These are phyloP conservation scores for Purpureocillium lavendulum DNA, from an alignment of 2,329 filamentous ascomycete genomes.

Conservation along the genomic window DNA sequence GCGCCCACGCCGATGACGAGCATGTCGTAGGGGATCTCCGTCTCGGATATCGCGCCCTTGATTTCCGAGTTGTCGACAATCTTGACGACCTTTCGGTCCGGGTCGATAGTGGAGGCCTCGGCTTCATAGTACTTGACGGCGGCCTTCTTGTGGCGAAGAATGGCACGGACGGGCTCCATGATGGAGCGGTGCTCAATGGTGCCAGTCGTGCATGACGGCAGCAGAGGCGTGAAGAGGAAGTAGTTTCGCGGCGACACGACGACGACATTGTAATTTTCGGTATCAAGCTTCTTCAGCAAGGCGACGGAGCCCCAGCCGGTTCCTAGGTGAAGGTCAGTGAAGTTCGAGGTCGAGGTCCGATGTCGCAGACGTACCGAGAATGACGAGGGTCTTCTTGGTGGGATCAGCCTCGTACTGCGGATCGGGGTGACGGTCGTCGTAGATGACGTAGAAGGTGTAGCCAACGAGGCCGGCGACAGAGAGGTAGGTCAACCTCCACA, in stretches of 20 bases:
- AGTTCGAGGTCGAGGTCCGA: neutral
- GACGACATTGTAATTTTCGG: conserved; percentile 97
- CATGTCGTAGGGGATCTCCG: conserved; percentile 96
- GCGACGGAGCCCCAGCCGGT: conserved; percentile 95
- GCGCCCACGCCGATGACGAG: conserved; percentile 94
- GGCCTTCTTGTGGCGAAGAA: conserved; percentile 89
- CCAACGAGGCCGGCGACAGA: conserved; percentile 60
- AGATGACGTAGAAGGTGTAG: conserved; percentile 74
- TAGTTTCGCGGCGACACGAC: conserved; percentile 98
- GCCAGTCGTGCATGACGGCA: conserved; percentile 95
- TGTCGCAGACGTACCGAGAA: conserved; percentile 60
- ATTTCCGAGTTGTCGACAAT: conserved; percentile 91
- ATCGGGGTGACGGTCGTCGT: conserved; percentile 69
- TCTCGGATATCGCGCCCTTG: conserved; percentile 73
- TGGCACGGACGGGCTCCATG: conserved; percentile 97
- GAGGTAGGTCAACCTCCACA: conserved; percentile 77
- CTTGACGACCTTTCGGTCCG: conserved; percentile 78
- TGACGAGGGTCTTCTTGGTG: conserved; percentile 90
- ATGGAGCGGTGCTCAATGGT: conserved; percentile 98
- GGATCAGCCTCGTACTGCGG: conserved; percentile 76
- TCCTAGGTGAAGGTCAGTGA: conserved; percentile 43
- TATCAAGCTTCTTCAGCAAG: conserved; percentile 96
- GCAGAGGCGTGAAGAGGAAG: conserved; percentile 97
- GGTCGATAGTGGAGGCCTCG: conserved; percentile 91
- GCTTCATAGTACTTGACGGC: conserved; percentile 96